Conservation (phyloP, 2,329 filamentous ascomycete species). For the Arthrobotrys entomopaga region DNA sequence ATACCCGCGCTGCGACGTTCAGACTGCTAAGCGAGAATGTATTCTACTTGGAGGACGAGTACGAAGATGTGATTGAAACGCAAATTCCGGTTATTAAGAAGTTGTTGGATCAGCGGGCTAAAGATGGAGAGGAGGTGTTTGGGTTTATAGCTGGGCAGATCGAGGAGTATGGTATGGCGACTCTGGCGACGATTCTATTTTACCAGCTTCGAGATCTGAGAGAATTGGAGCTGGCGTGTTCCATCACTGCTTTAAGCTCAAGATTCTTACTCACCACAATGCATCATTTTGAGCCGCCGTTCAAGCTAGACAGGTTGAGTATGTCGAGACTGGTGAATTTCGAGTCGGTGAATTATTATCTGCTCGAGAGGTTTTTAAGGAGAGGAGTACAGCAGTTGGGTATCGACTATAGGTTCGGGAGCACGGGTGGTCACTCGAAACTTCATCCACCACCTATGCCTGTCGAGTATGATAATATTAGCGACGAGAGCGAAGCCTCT, state of each 20-base stretch:
- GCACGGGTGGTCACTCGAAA: slow-evolving; percentile 12
- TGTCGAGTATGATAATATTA: not conserved
- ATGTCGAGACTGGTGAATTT: slow-evolving; percentile 28
- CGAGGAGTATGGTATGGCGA: slow-evolving; percentile 26
- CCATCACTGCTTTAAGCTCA: slow-evolving; percentile 18
- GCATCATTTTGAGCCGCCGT: slow-evolving; percentile 32
- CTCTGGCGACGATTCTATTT: slow-evolving; percentile 29
- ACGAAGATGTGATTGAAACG: slow-evolving; percentile 11
- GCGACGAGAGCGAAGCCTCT: not conserved
- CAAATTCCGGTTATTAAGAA: not conserved
- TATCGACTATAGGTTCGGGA: slow-evolving; percentile 33
- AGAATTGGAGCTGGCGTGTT: slow-evolving; percentile 24
- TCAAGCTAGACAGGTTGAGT: slow-evolving; percentile 8
- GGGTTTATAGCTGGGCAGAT: slow-evolving; percentile 25
- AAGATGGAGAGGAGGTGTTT: slow-evolving; percentile 14
- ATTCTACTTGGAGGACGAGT: slow-evolving; percentile 21
- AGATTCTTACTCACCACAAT: slow-evolving; percentile 31
- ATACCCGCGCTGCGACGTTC: slow-evolving; percentile 25
- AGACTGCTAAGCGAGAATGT: slow-evolving; percentile 20
- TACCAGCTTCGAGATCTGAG: slow-evolving; percentile 20
- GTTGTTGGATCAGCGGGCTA: slow-evolving; percentile 2
- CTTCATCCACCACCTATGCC: slow-evolving; percentile 4
- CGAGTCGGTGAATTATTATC: slow-evolving; percentile 17
- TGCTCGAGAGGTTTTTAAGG: slow-evolving; percentile 23
- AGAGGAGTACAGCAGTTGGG: slow-evolving; percentile 7